phyloP scores from a whole-genome alignment of 768 basidiomycete species.

The Mycena vitilis region DNA sequence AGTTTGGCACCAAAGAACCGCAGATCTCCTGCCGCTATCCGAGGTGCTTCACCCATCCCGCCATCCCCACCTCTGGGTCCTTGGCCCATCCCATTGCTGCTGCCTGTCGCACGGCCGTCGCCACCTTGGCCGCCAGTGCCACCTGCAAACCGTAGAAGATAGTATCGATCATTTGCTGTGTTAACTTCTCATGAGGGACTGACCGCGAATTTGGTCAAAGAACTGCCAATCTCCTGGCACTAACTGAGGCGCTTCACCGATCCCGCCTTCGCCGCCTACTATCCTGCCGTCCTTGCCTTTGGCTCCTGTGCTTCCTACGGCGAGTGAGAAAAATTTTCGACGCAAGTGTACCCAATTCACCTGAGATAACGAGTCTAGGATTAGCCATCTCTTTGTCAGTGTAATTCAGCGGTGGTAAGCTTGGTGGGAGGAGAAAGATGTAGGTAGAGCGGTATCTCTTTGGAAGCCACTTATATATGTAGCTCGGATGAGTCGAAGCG shows the following conservation, averaged over 20 bases:
- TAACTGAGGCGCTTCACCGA: neutral
- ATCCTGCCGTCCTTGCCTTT: neutral
- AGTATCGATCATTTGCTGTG: neutral
- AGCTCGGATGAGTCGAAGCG: too few species aligned
- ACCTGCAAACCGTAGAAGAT: neutral
- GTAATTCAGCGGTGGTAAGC: too few species aligned
- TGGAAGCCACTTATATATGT: too few species aligned
- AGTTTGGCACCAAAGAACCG: neutral
- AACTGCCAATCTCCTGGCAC: too few species aligned
- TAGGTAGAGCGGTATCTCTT: too few species aligned
- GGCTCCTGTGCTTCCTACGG: neutral
- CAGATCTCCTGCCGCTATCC: neutral
- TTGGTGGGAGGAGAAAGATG: too few species aligned
- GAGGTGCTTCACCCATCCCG: neutral
- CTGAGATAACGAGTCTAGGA: too few species aligned
- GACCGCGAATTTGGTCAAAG: neutral
- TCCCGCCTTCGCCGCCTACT: neutral
- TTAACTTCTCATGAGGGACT: too few species aligned
- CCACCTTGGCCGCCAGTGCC: neutral
- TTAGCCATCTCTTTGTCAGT: too few species aligned
- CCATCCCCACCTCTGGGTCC: neutral
- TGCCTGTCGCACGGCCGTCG: neutral
- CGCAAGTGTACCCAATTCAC: too few species aligned
- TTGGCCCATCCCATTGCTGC: too few species aligned
- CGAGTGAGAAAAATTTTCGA: neutral